phyloP scores from a whole-genome alignment of 805 yeast species.

The Candida manassasensis region DNA sequence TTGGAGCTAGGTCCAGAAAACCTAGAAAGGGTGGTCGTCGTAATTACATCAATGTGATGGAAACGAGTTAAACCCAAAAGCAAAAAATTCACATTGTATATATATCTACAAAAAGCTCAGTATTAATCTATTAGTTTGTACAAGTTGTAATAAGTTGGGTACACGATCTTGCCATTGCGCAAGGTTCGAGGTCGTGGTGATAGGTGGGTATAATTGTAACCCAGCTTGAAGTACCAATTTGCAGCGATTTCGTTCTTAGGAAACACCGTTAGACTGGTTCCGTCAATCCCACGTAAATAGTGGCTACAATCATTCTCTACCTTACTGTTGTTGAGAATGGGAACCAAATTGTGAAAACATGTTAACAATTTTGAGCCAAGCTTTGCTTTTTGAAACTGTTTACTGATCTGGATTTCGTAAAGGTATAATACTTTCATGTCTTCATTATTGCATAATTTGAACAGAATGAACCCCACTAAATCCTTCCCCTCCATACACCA shows the following conservation, averaged over 20 bases:
- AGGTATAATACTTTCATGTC: conserved; percentile 42
- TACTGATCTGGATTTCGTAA: conserved; percentile 51
- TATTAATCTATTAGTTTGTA: background rate
- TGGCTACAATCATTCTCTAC: background rate
- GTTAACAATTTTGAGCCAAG: conserved; percentile 40
- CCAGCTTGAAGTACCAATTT: conserved; percentile 38
- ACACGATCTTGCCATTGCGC: conserved; percentile 34
- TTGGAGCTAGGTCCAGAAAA: conserved; percentile 17
- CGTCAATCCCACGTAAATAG: conserved; percentile 14
- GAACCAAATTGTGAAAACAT: conserved; percentile 29
- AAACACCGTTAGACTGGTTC: conserved; percentile 48
- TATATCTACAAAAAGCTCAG: background rate
- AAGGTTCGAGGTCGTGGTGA: conserved; percentile 43
- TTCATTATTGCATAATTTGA: conserved; percentile 40
- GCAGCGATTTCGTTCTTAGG: conserved; percentile 39
- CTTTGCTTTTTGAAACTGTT: conserved; percentile 25
- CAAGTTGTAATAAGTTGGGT: conserved; percentile 39
- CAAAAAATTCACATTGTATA: conserved; percentile 1
- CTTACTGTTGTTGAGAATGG: conserved; percentile 1
- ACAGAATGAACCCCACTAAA: conserved; percentile 43
- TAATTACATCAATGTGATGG: conserved; percentile 30
- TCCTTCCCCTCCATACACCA: conserved; percentile 19
- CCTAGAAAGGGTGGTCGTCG: conserved; percentile 30
- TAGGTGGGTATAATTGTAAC: conserved; percentile 33
- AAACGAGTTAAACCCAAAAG: conserved; percentile 12